Evolutionary conservation across 1,139 yeast species (phyloP).

Genomic region (Suhomyces atakaporum): DNA sequence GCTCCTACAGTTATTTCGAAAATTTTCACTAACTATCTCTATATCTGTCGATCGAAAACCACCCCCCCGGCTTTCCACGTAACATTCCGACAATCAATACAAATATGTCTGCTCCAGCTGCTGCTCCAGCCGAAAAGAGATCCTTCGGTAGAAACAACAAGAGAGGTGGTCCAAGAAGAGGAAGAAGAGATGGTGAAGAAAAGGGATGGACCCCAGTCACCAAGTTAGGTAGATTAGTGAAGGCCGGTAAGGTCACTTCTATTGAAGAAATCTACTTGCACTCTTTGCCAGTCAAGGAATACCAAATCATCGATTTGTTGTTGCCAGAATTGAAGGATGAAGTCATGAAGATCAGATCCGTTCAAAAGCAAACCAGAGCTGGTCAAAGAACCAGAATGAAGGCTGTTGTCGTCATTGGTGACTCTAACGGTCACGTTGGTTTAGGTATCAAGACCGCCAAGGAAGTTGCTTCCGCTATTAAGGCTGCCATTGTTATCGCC

Average conservation of each 20-base stretch:
- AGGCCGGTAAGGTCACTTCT: conserved; percentile 96
- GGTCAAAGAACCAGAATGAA: conserved; percentile 99
- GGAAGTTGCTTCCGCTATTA: conserved; percentile 99
- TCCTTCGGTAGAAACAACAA: conserved; percentile 66
- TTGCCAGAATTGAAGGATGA: conserved; percentile 96
- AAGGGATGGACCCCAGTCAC: conserved; percentile 99
- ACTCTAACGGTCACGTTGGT: conserved; percentile 99
- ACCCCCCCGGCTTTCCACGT: conserved; percentile 92
- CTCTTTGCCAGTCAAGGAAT: conserved; percentile 99
- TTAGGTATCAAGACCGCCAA: conserved; percentile 99
- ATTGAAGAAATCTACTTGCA: conserved; percentile 99
- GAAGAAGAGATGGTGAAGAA: conserved; percentile 85
- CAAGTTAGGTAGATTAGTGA: conserved; percentile 99
- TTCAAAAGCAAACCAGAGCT: conserved; percentile 99
- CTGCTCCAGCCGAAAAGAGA: conserved; percentile 48
- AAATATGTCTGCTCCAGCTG: conserved; percentile 63
- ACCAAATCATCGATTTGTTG: conserved; percentile 96
- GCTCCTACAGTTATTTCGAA: conserved; percentile 9
- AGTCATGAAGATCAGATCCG: conserved; percentile 99
- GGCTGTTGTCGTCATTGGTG: conserved; percentile 99
- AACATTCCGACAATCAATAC: conserved; percentile 66
- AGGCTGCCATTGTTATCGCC: conserved; percentile 99
- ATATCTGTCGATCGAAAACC: conserved; percentile 79
- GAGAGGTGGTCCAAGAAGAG: conserved; percentile 55
- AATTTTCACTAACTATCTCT: conserved; percentile 16